Base-by-base conservation (phyloP, 2,329 filamentous ascomycete genomes). In the Rutstroemia sp. region DNA sequence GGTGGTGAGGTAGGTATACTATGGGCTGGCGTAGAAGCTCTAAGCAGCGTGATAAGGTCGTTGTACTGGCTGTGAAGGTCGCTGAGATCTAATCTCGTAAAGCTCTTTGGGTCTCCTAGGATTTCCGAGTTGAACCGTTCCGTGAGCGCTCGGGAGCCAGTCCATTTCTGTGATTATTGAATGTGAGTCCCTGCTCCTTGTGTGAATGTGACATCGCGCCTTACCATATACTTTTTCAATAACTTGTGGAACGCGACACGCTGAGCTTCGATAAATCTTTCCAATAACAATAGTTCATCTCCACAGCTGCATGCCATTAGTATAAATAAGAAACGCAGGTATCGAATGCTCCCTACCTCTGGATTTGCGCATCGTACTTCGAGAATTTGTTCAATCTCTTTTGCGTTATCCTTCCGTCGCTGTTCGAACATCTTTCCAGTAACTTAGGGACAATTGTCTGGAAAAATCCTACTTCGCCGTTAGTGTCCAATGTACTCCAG, bases 191-290 rank as follows among this genome's bases (percentile, higher is more conserved):
- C 44, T 30, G n/a, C 16, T 52, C 30, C 30, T 34, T 34, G 30
- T 14, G 10, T 25, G 51, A 3, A 27, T 30, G 14, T 42, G 49
- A 46, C 9, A 17, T 46, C 8, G 23, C 30, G 12, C 51, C 73
- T n/a, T 72, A 82, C 81, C 75, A 78, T 80, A 72, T 94, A 92
- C 69, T 95, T 95, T 70, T 92, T 94, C 36, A 92, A 74, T 39
- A 95, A 85, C 72, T 95, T 95, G 55, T 82, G 81, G 65, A 95
- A 92, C 4, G 87, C 89, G 4, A 86, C 81, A 9, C 84, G 77
- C 68, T 95, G 89, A 2, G 87, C 86, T 58, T 80, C 78, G 60
- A 86, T 81, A 64, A 92, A 95, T 44, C 88, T 82, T 38, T 82
- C 79, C 5, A 94, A 75, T 4, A 81, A 80, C 54, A 81, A 79